Base-by-base conservation (phyloP, 306 rosid genomes). In the Ziziphus jujuba region DNA sequence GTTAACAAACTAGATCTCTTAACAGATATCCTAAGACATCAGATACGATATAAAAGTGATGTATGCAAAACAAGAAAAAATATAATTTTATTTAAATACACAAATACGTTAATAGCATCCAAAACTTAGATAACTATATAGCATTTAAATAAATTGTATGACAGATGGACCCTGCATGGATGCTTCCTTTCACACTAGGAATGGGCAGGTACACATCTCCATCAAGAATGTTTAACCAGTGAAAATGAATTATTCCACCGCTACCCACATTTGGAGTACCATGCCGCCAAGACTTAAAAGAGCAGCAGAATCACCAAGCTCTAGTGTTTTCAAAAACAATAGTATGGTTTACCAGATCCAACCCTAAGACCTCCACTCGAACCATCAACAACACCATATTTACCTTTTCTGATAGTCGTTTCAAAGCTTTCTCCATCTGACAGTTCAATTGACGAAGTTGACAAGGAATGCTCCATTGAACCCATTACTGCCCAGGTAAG, bases 171-270 rank as follows among this genome's bases (percentile, higher is more conserved):
- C 95, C 71, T 56, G 84, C 74, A 61, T 71, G 61, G 67, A 95
- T 88, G 77, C 43, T 80, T 69, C 99, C 99, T 55, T 82, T 55
- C 77, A 95, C 91, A 59, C 45, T 79, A 71, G 99, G 97, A 76
- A 95, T 87, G 69, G 99, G 95, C 92, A 75, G 92, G 81, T 90
- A 95, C 61, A 87, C 91, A 82, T 95, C 97, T 74, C 99, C 99
- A 17, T 86, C 88, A 48, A 97, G 89, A 77, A 95, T 88, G 77
- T 88, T 83, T 36, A 89, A 85, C 99, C 99, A 95, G 71, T 95
- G 97, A 72, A 95, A 90, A 76, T 95, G 99, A 81, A 95, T 80
- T 84, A 96, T 85, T 72, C 99, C 99, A 25, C 99, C 99, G 70
- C 99, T 96, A 16, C 99, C 99, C 36, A 92, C 96, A 67, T 66